phyloP scores from a whole-genome alignment of 345 rosid genomes.

The Streptanthus diversifolius region DNA sequence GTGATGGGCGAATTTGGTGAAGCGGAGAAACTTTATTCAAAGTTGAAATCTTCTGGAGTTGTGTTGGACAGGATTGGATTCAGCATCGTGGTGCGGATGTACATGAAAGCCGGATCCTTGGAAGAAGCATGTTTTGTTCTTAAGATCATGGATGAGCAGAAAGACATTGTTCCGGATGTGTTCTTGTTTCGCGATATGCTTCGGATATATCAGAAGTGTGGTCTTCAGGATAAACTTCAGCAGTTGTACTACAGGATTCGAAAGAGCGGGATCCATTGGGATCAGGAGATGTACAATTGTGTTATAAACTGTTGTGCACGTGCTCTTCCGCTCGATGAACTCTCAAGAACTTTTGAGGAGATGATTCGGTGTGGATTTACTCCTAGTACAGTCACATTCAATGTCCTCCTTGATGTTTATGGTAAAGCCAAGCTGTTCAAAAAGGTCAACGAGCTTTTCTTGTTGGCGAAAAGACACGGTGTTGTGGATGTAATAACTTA shows the following conservation, averaged over 20 bases:
- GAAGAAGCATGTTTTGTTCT: conserved; percentile 69
- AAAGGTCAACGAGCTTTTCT: conserved; percentile 56
- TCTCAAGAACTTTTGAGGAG: conserved; percentile 64
- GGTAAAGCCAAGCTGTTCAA: conserved; percentile 81
- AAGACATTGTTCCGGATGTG: conserved; percentile 62
- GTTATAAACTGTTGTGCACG: conserved; percentile 82
- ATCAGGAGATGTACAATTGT: conserved; percentile 83
- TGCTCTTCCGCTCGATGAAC: conserved; percentile 75
- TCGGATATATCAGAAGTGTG: conserved; percentile 69
- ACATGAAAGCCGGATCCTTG: conserved; percentile 66
- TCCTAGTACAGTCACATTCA: conserved; percentile 65
- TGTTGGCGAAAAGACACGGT: conserved; percentile 61
- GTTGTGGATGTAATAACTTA: conserved; percentile 75
- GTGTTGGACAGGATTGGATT: conserved; percentile 66
- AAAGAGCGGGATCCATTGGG: conserved; percentile 68
- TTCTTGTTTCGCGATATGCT: conserved; percentile 80
- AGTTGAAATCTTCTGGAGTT: conserved; percentile 62
- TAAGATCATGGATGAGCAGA: conserved; percentile 61
- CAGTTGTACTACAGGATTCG: conserved; percentile 51
- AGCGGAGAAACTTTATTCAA: conserved; percentile 60
- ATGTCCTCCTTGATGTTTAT: conserved; percentile 73
- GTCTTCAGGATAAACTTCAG: conserved; percentile 52
- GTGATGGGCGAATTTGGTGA: conserved; percentile 47
- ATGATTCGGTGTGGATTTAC: conserved; percentile 65
- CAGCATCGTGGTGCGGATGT: conserved; percentile 79